Conservation (phyloP, 1,284 basidiomycete genomes). For the Bondarzewia mesenterica region DNA sequence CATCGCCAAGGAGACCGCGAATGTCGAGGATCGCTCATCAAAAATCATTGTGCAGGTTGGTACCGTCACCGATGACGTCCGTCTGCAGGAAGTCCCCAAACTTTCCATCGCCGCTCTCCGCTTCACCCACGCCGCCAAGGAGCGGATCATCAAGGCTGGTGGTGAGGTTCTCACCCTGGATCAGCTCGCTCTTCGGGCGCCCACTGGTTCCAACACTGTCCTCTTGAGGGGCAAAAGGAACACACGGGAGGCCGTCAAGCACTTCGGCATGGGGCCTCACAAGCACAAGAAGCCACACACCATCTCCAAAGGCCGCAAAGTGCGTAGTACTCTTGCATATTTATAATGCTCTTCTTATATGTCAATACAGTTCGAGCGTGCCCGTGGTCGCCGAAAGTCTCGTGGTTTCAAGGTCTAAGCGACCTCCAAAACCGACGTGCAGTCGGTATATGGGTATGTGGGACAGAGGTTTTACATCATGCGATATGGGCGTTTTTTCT, state of each 20-base stretch:
- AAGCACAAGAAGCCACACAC: conserved; percentile 95
- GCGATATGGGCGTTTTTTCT: conserved; percentile 9
- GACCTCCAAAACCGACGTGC: conserved; percentile 19
- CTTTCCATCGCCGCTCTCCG: conserved; percentile 91
- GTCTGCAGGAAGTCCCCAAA: conserved; percentile 83
- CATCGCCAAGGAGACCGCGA: conserved; percentile 76
- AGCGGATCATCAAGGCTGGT: conserved; percentile 92
- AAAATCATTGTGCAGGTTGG: conserved; percentile 91
- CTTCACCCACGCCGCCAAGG: conserved; percentile 90
- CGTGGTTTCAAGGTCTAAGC: conserved; percentile 84
- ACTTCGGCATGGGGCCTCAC: conserved; percentile 93
- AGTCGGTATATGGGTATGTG: conserved; percentile 18
- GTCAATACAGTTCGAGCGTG: conserved; percentile 68
- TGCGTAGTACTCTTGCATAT: conserved; percentile 20
- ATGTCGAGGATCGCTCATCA: conserved; percentile 60
- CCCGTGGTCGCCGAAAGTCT: conserved; percentile 90
- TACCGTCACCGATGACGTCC: conserved; percentile 95
- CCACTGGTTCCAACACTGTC: conserved; percentile 94
- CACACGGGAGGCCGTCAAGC: conserved; percentile 89
- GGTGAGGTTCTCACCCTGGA: conserved; percentile 95
- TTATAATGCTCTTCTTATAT: background rate
- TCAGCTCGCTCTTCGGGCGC: conserved; percentile 90
- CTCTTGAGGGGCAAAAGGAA: conserved; percentile 90
- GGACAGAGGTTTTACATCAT: conserved; percentile 16
- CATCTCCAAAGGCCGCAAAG: conserved; percentile 92